These are phyloP conservation scores for Cymbopogon citratus DNA, from an alignment of 176 grass and related monocot species.

Conservation along the genomic window DNA sequence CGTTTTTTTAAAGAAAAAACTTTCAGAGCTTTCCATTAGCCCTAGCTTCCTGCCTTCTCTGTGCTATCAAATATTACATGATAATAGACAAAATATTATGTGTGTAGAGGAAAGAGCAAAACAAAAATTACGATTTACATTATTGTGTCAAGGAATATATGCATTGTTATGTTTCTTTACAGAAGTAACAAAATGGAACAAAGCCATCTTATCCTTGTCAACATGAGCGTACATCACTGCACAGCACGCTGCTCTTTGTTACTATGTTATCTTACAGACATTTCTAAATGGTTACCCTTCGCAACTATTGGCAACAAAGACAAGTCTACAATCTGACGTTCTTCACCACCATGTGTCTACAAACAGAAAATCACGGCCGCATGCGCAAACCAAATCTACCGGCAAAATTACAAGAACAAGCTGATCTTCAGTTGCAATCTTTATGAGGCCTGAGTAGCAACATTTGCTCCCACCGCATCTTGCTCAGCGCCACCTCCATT, in stretches of 20 bases:
- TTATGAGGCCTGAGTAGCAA: background rate
- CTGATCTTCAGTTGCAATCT: slow-evolving; percentile 8
- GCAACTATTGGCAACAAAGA: slow-evolving; percentile 9
- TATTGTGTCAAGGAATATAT: background rate
- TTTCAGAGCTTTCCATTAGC: too few species aligned
- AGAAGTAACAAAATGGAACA: background rate
- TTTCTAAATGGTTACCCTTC: background rate
- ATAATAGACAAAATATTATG: background rate
- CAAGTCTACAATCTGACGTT: background rate
- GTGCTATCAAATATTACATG: too few species aligned
- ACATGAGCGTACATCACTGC: slow-evolving; percentile 4
- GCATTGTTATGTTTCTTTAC: background rate
- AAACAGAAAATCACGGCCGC: background rate
- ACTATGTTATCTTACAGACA: slow-evolving; percentile 29
- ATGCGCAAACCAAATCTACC: background rate
- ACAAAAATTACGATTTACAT: background rate
- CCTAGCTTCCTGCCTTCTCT: too few species aligned
- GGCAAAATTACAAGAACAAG: background rate
- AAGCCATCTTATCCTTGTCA: slow-evolving; percentile 14
- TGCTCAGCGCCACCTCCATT: slow-evolving; percentile 3
- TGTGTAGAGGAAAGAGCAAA: background rate
- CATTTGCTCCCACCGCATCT: slow-evolving; percentile 5
- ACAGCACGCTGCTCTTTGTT: background rate
- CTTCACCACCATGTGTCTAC: background rate
- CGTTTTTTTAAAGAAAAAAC: too few species aligned